Base-by-base conservation (phyloP, 805 yeast genomes). In the Myxozyma geophila region DNA sequence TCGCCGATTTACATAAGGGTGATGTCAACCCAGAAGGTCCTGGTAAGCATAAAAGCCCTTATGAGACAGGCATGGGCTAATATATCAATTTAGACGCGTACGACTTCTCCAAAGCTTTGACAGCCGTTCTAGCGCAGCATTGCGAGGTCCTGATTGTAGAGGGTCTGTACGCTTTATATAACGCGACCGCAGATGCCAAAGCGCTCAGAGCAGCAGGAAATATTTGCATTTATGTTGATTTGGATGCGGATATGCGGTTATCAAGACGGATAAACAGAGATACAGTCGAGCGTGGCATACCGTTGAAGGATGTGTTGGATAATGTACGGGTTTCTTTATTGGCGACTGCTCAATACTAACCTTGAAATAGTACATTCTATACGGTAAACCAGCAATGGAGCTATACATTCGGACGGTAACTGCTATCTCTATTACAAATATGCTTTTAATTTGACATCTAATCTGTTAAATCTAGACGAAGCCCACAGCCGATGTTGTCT, bases 211-310 rank as follows among this genome's bases (percentile, higher is more conserved):
- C 77, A 50, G 78, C 77, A n/a, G 86, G 93, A 0, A 80, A 84
- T 0, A 79, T 92, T 66, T 87, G 85, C 72, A 85, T 92, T 1
- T 92, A 87, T 70, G 81, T 92, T 15, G 96, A 90, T 68, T 83
- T 91, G 66, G 98, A 93, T 75, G 86, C 93, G 0, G 98, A 92
- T 74, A 85, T 88, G 7, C 78, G 97, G 59, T 77, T 92, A 49
- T 87, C 90, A 21, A 82, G 96, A 67, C 85, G 95, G 88, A 87
- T 64, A 36, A 57, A 39, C 13, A 44, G 67, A 44, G 67, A 64
- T 58, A 60, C 62, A 7, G 40, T 47, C 4, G 63, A 64, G 36
- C 55, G 61, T 7, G 52, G 58, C 4, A 37, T 64, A 21, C 36
- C 59, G 23, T 40, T 64, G 41, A 51, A 58, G 33, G 54, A 33